Evolutionary conservation across 2,329 filamentous ascomycete genomes (phyloP), one percentile per base, ranked within the genome.

Genomic region (Aspergillus vadensis): DNA sequence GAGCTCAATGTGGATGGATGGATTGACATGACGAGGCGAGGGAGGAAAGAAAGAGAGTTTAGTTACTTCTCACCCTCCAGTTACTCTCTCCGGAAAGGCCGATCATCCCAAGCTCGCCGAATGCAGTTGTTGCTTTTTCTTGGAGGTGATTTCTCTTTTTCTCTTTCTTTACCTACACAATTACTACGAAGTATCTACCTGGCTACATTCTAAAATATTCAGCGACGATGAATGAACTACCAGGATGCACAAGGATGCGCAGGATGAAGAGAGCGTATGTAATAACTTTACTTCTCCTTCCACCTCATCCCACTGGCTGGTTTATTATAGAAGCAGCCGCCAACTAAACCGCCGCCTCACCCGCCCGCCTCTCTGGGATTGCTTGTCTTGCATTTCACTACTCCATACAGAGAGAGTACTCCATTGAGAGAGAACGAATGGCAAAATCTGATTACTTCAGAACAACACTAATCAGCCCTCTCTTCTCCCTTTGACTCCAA

Each of bases 21-120:
- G 41, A 44, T 44, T 44, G 41, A 14, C 41, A 44, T 12, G 19
- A n/a, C 25, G 23, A 48, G 48, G 43, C 49, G 50, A 53, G 50
- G 50, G 50, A 43, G 25, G 14, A n/a, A n/a, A 44, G n/a, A n/a
- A 54, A 44, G 32, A 36, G 32, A 36, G 32, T 36, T 36, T 15
- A 36, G 32, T 36, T 36, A 36, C 32, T 36, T 36, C 32, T 36
- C 32, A 36, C 32, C 30, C 12, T 27, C 52, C 19, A 43, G 15
- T 43, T 39, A 44, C 52, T 54, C 38, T 38, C 38, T 30, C n/a
- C 52, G 52, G 52, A 43, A 55, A 27, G 47, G 47, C 12, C 17
- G 53, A 55, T 25, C 47, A n/a, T 30, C 44, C 25, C 38, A 43
- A 49, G 54, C 15, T 49, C 23, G 30, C 54, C 54, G 54, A 48